Percentiles rank a stretch among this genome's conserved stretches.
Evolutionary conservation across 768 basidiomycete species (phyloP).

Genomic region (Tricholoma bakamatsutake): DNA sequence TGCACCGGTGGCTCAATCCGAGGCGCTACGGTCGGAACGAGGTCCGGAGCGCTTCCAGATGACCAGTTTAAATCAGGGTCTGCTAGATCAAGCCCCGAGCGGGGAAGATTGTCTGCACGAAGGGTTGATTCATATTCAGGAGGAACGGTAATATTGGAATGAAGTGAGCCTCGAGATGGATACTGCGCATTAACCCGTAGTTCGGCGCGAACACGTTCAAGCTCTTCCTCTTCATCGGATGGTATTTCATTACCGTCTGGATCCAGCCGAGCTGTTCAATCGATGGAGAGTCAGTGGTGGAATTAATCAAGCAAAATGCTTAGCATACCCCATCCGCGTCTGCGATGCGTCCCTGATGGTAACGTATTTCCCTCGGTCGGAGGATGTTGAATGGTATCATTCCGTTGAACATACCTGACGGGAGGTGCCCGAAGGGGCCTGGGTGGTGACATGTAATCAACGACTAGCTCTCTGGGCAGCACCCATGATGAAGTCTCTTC

Average conservation of each 20-base stretch:
- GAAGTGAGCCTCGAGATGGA: constrained; percentile 5
- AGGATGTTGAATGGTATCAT: constrained; percentile 5
- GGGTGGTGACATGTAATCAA: constrained; percentile 1
- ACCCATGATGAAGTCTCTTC: constrained; percentile 29
- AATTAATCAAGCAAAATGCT: background rate
- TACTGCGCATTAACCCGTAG: constrained; percentile 33
- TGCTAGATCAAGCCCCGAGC: constrained; percentile 15
- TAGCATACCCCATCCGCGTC: constrained; percentile 43
- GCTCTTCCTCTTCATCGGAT: constrained; percentile 54
- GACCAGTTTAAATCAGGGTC: background rate
- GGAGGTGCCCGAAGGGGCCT: background rate
- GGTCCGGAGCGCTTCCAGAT: background rate
- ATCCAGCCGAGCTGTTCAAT: constrained; percentile 38
- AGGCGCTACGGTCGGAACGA: background rate
- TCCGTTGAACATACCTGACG: constrained; percentile 4
- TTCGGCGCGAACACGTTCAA: constrained; percentile 48
- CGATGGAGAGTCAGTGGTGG: background rate
- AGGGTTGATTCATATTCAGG: background rate
- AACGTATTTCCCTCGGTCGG: constrained; percentile 2
- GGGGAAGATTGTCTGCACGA: constrained; percentile 9
- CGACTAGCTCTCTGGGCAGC: constrained; percentile 13
- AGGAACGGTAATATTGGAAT: background rate
- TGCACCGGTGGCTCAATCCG: constrained; percentile 2
- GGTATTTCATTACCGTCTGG: constrained; percentile 61
- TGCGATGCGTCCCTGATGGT: constrained; percentile 16